Base-by-base conservation (phyloP, 345 rosid species). In the Salix dunnii region DNA sequence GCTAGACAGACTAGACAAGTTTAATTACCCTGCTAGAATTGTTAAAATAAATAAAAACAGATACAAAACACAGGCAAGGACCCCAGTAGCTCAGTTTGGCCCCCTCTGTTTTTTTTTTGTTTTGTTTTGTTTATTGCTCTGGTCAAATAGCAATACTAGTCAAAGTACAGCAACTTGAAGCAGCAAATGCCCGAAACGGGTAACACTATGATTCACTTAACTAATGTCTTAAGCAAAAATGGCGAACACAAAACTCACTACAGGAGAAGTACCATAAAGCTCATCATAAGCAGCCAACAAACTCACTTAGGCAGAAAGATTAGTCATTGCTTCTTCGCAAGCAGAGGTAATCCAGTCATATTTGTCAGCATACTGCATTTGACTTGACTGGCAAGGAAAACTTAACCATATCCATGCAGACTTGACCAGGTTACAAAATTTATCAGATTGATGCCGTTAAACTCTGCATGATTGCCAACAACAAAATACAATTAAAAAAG, bases 161-260 rank as follows among this genome's bases (percentile, higher is more conserved):
- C 21, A 3, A 38, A 38, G 23, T 42, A n/a, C 71, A 67, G 35
- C 72, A 68, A 48, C 17, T 17, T 38, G 14, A 68, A 38, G 30
- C 25, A 25, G 53, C 30, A 68, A 68, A 42, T 68, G 55, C 72
- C 51, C 72, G 38, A n/a, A 23, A 40, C 0, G n/a, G 30, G 1
- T 36, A 68, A 8, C 16, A 38, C 13, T 38, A 36, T n/a, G 58
- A 63, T 27, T 27, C 38, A 40, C 68, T 60, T 27, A n/a, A 62
- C 72, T 51, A 68, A 49, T 17, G 60, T 30, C 14, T 18, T 49
- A 5, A 58, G 16, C 71, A 67, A 78, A 67, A 78, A n/a, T 48
- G 68, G 76, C 40, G 76, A 67, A 67, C 27, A 33, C 6, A 51
- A 33, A 72, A 28, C 76, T 66, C 16, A 16, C 21, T 11, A 36